Evolutionary conservation across 2,329 filamentous ascomycete species (phyloP), one percentile per base, ranked within the genome.

Genomic region (Fonsecaea pugnacius): DNA sequence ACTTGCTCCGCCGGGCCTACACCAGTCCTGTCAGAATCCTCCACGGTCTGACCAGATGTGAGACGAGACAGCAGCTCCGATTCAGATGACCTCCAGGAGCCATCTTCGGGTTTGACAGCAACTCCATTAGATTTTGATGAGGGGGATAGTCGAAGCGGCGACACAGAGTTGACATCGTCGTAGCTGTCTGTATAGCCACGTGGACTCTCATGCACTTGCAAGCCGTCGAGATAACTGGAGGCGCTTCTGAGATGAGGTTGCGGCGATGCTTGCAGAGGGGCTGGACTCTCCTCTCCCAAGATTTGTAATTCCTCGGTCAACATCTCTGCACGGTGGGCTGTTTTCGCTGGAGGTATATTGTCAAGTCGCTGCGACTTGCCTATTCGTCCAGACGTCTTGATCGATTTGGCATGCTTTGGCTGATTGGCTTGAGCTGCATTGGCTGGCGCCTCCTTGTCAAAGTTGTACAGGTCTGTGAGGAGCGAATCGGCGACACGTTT

Each of bases 341-440:
- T 56, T 24, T 56, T 56, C 33, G 27, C 35, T 10, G 21, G 53
- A 24, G 35, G 53, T n/a, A 56, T 56, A 18, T 56, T 38, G 30
- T 40, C 35, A 8, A 54, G 51, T 32, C 51, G 18, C 27, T 54
- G 27, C 27, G 51, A 54, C 51, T 54, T 54, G 21, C 51, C 51
- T 30, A 54, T 30, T 2, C 51, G 51, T 54, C 51, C 36, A 14
- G 36, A 40, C 36, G 36, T n/a, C 36, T 40, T 40, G 36, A 16
- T 54, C 8, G 51, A 30, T 16, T 54, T 54, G 51, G 4, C 27
- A 18, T 24, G 30, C 51, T 54, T 54, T 14, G 51, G 14, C 4
- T 21, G 24, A 1, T 1, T 21, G n/a, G 51, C 51, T 4, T 54
- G 21, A 18, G 30, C 33, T 35, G 14, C 7, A 21, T 54, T 54